A percentile compares a stretch with the other conserved stretches of the same genome.
These are phyloP conservation scores for Hymenoscyphus repandus DNA, from an alignment of 2,329 filamentous ascomycete species.

Conservation along the genomic window DNA sequence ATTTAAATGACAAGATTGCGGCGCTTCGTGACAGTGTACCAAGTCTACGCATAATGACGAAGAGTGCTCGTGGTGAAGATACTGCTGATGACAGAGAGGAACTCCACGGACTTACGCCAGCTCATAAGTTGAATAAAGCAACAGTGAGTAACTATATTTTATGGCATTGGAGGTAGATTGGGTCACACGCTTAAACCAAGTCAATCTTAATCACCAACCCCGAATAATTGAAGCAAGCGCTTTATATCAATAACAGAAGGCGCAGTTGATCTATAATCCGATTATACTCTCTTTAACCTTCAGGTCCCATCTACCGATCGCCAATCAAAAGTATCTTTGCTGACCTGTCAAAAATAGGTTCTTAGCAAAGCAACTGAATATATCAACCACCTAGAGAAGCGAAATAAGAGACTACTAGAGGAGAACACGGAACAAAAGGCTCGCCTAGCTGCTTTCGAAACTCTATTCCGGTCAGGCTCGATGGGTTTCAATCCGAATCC, in stretches of 20 bases:
- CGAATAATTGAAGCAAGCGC: no score
- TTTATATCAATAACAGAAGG: no score
- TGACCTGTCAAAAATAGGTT: conserved; percentile 35
- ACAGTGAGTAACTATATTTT: conserved; percentile 49
- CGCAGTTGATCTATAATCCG: no score
- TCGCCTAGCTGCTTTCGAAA: conserved; percentile 69
- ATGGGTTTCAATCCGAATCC: conserved; percentile 51
- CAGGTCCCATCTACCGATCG: no score
- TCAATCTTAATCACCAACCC: no score
- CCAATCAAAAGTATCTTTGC: background rate
- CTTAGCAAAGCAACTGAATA: conserved; percentile 95
- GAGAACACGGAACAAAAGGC: conserved; percentile 77
- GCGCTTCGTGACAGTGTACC: conserved; percentile 88
- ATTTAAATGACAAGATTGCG: conserved; percentile 95
- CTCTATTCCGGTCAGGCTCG: conserved; percentile 73
- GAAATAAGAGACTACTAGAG: conserved; percentile 74
- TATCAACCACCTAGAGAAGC: conserved; percentile 87
- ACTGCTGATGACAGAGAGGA: conserved; percentile 73
- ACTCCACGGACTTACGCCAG: conserved; percentile 73
- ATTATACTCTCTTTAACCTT: no score
- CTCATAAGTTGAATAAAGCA: conserved; percentile 96
- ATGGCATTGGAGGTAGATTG: no score
- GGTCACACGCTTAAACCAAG: no score
- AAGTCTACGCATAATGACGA: conserved; percentile 78
- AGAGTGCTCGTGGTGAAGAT: conserved; percentile 63